Percentiles rank a stretch among this genome's conserved stretches.
Evolutionary conservation across 306 rosid genomes (phyloP).

Genomic region (Corylus heterophylla): DNA sequence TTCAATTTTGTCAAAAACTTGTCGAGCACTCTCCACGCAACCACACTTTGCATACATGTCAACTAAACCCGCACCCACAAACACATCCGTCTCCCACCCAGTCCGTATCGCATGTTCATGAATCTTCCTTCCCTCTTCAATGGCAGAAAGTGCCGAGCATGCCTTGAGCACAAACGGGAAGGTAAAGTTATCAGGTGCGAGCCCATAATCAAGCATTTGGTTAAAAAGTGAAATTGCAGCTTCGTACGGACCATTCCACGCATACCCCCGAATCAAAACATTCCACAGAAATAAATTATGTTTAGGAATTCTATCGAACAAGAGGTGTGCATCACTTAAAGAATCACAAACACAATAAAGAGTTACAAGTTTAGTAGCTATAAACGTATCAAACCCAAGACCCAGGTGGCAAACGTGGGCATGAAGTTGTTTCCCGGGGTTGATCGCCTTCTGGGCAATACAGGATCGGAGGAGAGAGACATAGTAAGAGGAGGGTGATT

Average conservation of each 20-base stretch:
- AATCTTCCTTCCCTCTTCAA: constrained; percentile 62
- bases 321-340: constrained; percentile 45
- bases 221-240: constrained; percentile 56
- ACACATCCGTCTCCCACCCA: constrained; percentile 71
- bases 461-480: constrained; percentile 59
- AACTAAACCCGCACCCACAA: constrained; percentile 70
- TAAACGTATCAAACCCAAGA: constrained; percentile 37
- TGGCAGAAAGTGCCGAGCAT: constrained; percentile 61
- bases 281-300: constrained; percentile 78
- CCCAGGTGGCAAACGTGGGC: constrained; percentile 62
- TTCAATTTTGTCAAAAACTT: constrained; percentile 51
- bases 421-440: constrained; percentile 66
- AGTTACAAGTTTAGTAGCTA: constrained; percentile 61
- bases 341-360: constrained; percentile 46
- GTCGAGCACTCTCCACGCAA: constrained; percentile 48
- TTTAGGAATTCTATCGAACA: constrained; percentile 66
- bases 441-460: constrained; percentile 44
- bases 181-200: constrained; percentile 69
- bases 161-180: constrained; percentile 82
- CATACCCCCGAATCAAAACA: constrained; percentile 71
- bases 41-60: constrained; percentile 82
- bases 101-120: constrained; percentile 50
- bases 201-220: constrained; percentile 53
- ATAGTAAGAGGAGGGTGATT: constrained; percentile 29
- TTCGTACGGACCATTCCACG: constrained; percentile 76